Conservation (phyloP, 805 yeast genomes). For the Starmerella apicola region DNA sequence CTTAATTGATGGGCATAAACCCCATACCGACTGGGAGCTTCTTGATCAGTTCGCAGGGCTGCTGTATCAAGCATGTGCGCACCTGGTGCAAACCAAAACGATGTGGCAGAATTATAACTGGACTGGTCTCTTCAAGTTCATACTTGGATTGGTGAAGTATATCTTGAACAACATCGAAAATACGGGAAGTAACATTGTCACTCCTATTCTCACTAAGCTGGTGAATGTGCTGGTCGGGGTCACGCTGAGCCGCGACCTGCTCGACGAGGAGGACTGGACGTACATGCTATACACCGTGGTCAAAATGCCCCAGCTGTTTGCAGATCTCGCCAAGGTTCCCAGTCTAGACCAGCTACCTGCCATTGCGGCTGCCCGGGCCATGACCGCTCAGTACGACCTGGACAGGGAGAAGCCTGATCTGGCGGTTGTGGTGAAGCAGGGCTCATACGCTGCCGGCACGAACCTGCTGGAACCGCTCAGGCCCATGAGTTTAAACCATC, state of each 20-base stretch:
- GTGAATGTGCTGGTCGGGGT: slow-evolving; percentile 23
- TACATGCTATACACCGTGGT: slow-evolving; percentile 26
- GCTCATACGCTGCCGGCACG: slow-evolving; percentile 13
- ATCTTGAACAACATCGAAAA: slow-evolving; percentile 10
- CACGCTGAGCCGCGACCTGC: slow-evolving; percentile 25
- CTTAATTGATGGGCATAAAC: no score
- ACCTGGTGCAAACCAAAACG: slow-evolving; percentile 9
- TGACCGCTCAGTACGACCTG: slow-evolving; percentile 21
- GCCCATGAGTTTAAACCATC: slow-evolving; percentile 8
- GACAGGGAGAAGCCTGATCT: slow-evolving; percentile 11
- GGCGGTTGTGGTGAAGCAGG: slow-evolving; percentile 15
- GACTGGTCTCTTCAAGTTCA: slow-evolving; percentile 30
- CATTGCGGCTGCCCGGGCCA: slow-evolving; percentile 19
- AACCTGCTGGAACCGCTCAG: slow-evolving; percentile 8
- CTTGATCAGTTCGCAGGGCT: slow-evolving; percentile 21
- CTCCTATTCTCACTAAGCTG: slow-evolving; percentile 17
- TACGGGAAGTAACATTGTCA: neutral
- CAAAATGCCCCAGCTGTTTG: slow-evolving; percentile 21
- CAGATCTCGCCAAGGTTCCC: slow-evolving; percentile 17
- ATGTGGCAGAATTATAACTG: slow-evolving; percentile 26
- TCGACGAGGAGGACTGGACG: slow-evolving; percentile 24
- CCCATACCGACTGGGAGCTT: slow-evolving; percentile 22
- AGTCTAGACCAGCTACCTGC: slow-evolving; percentile 15
- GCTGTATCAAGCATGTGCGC: slow-evolving; percentile 20
- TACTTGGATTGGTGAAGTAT: slow-evolving; percentile 24